Conservation (phyloP, 805 yeast species). For the Candida glaebosa region DNA sequence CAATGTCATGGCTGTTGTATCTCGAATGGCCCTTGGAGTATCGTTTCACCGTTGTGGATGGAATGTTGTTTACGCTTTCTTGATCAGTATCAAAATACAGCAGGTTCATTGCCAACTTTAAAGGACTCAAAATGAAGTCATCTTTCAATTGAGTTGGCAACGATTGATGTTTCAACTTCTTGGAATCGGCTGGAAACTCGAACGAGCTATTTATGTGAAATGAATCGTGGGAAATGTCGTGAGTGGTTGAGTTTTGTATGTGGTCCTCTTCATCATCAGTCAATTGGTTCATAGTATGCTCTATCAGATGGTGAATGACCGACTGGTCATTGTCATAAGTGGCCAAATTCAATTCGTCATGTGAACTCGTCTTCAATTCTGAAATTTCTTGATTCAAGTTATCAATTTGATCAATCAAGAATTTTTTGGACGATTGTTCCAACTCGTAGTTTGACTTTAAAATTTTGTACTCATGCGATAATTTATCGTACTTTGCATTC, state of each 20-base stretch:
- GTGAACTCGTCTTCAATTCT: conserved; percentile 2
- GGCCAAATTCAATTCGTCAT: neutral
- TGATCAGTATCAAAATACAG: conserved; percentile 9
- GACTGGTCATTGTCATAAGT: neutral
- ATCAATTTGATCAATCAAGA: conserved; percentile 55
- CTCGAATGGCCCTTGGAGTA: conserved; percentile 33
- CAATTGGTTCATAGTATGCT: conserved; percentile 23
- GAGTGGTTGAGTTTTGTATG: neutral
- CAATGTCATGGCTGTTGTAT: conserved; percentile 40
- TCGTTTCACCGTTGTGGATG: conserved; percentile 15
- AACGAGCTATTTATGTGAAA: conserved; percentile 19
- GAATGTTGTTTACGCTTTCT: conserved; percentile 11
- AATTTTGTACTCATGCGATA: conserved; percentile 34
- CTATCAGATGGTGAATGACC: conserved; percentile 6
- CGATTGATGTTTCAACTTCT: conserved; percentile 30
- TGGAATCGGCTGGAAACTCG: conserved; percentile 33
- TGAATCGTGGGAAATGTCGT: conserved; percentile 12
- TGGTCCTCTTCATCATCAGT: conserved; percentile 15
- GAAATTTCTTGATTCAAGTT: conserved; percentile 37
- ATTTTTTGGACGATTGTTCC: conserved; percentile 49
- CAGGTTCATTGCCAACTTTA: conserved; percentile 28
- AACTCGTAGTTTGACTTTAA: conserved; percentile 50
- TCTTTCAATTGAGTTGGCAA: conserved; percentile 31
- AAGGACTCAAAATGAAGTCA: conserved; percentile 40
- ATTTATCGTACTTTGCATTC: conserved; percentile 25